phyloP scores from a whole-genome alignment of 768 basidiomycete species.

The Harrya chromipes region DNA sequence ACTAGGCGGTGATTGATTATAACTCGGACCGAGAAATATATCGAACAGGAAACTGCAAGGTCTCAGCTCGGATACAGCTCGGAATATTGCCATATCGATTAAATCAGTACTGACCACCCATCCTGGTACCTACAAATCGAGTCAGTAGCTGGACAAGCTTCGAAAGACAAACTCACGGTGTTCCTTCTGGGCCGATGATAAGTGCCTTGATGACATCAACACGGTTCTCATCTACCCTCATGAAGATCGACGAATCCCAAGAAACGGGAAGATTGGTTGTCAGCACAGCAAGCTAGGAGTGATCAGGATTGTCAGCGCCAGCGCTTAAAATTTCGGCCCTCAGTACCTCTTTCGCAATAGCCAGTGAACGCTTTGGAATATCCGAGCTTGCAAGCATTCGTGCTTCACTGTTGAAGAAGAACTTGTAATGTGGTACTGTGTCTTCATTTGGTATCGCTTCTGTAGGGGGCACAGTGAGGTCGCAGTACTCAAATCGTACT shows the following conservation, averaged over 20 bases:
- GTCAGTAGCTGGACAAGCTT: constrained; percentile 2
- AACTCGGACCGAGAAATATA: constrained; percentile 86
- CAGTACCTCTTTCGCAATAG: constrained; percentile 91
- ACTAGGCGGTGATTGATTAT: constrained; percentile 81
- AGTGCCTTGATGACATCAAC: constrained; percentile 92
- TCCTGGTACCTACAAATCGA: constrained; percentile 67
- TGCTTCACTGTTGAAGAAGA: constrained; percentile 78
- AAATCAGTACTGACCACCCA: constrained; percentile 63
- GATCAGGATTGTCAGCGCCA: constrained; percentile 9
- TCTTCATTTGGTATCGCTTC: constrained; percentile 42
- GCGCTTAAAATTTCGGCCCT: not conserved
- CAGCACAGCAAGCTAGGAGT: constrained; percentile 78
- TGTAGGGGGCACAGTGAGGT: constrained; percentile 54
- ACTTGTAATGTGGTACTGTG: constrained; percentile 71
- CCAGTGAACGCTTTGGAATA: constrained; percentile 87
- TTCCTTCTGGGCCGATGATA: constrained; percentile 90
- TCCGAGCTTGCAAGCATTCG: constrained; percentile 81
- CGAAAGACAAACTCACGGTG: constrained; percentile 61
- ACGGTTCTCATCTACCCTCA: constrained; percentile 88
- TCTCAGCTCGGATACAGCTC: constrained; percentile 9
- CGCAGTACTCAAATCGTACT: constrained; percentile 89
- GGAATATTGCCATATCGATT: not conserved
- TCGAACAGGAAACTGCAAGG: constrained; percentile 70
- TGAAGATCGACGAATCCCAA: constrained; percentile 92
- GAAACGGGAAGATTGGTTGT: constrained; percentile 93